These are phyloP conservation scores for Globisporangium takayamanum DNA, from an alignment of 352 stramenopile species.

Conservation along the genomic window DNA sequence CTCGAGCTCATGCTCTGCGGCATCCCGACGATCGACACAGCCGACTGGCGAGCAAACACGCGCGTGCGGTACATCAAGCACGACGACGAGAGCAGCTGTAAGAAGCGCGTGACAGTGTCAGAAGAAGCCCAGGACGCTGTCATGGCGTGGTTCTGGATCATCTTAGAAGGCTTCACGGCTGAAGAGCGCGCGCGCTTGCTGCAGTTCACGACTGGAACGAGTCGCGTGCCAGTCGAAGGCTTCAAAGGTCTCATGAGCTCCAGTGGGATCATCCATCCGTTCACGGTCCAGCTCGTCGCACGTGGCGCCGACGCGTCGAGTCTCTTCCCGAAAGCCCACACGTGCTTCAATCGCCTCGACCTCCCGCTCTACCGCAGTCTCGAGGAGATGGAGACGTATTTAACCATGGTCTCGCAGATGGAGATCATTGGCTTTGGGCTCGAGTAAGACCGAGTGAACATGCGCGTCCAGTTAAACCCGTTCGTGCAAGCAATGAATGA, in stretches of 20 bases:
- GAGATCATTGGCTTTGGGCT: slow-evolving; percentile 75
- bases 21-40: slow-evolving; percentile 60
- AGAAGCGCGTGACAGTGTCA: slow-evolving; percentile 15
- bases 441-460: slow-evolving; percentile 32
- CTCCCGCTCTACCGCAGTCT: slow-evolving; percentile 59
- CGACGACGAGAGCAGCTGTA: slow-evolving; percentile 22
- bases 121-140: slow-evolving; percentile 43
- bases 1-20: slow-evolving; percentile 73
- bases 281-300: slow-evolving; percentile 71
- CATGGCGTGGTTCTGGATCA: slow-evolving; percentile 68
- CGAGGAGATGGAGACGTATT: slow-evolving; percentile 68
- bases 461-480: no score
- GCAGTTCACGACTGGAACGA: slow-evolving; percentile 75
- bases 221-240: slow-evolving; percentile 70
- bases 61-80: slow-evolving; percentile 56
- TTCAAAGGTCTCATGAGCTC: slow-evolving; percentile 77
- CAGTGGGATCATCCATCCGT: slow-evolving; percentile 72
- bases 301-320: slow-evolving; percentile 32
- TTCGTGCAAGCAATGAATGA: neutral
- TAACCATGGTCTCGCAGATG: slow-evolving; percentile 78
- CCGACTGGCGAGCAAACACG: slow-evolving; percentile 54
- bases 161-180: slow-evolving; percentile 44
- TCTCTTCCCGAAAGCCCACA: slow-evolving; percentile 72
- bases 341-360: slow-evolving; percentile 82
- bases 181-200: slow-evolving; percentile 67